Percentiles rank a stretch among this genome's conserved stretches.
These are phyloP conservation scores for Trametes pubescens DNA, from an alignment of 1,284 basidiomycete genomes.

Conservation along the genomic window DNA sequence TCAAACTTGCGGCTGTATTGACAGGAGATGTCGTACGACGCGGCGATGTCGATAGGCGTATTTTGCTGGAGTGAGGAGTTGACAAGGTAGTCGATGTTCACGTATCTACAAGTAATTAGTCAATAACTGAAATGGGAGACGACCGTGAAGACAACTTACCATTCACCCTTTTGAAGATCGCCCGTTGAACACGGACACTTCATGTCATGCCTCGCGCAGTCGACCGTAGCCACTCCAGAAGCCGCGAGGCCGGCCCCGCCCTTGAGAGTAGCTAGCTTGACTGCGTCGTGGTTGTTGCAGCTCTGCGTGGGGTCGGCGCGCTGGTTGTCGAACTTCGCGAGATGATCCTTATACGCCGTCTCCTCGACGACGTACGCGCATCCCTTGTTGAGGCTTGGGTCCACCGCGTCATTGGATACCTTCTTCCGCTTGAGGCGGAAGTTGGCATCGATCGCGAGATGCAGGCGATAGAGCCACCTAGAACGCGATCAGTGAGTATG, in stretches of 20 bases:
- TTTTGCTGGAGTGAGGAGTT: constrained; percentile 17
- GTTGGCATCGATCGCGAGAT: constrained; percentile 39
- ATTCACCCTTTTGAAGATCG: constrained; percentile 39
- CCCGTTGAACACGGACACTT: constrained; percentile 34
- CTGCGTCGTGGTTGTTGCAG: constrained; percentile 27
- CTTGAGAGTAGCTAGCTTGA: constrained; percentile 22
- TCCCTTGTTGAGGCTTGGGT: constrained; percentile 36
- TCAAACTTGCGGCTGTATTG: constrained; percentile 24
- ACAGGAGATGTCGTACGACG: constrained; percentile 35
- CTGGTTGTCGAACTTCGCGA: constrained; percentile 16
- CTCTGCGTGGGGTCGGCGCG: neutral
- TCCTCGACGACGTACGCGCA: constrained; percentile 39
- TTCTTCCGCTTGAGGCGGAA: constrained; percentile 40
- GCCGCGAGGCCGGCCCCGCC: constrained; percentile 9
- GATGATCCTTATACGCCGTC: constrained; percentile 30
- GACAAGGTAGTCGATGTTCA: constrained; percentile 35
- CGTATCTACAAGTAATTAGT: constrained; percentile 17
- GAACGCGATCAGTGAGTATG: too few species aligned
- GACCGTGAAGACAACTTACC: too few species aligned
- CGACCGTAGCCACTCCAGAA: constrained; percentile 13
- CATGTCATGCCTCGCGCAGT: constrained; percentile 35
- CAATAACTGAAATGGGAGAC: too few species aligned
- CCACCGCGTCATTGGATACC: constrained; percentile 26
- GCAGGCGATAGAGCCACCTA: constrained; percentile 35
- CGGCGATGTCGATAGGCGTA: neutral